A percentile compares a stretch with the other conserved stretches of the same genome.
Conservation (phyloP, 2,329 filamentous ascomycete genomes). For the Stagonosporopsis chrysanthemi region DNA sequence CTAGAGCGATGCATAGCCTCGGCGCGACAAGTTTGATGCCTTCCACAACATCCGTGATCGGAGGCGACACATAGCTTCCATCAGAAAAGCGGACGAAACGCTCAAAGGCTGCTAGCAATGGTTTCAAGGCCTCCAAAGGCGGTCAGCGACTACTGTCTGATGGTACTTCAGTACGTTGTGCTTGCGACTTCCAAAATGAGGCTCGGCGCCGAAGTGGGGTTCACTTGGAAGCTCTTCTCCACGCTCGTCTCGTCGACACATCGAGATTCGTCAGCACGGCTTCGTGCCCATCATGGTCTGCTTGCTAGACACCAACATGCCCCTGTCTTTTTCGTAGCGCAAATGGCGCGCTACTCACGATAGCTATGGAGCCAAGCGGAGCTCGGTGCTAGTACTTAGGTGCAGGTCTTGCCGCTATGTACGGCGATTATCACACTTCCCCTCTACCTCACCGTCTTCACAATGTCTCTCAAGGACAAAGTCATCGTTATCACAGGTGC, state of each 20-base stretch:
- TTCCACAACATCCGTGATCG: not conserved
- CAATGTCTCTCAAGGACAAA: constrained; percentile 38
- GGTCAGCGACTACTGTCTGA: not conserved
- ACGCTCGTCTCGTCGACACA: not conserved
- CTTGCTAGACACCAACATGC: not conserved
- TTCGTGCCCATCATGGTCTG: not conserved
- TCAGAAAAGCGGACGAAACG: constrained; percentile 1
- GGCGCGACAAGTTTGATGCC: no score
- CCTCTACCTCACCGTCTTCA: not conserved
- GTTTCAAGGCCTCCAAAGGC: constrained; percentile 1
- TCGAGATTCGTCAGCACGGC: not conserved
- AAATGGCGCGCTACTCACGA: constrained; percentile 1
- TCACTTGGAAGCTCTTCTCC: not conserved
- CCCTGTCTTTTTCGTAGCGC: not conserved
- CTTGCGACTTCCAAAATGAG: not conserved
- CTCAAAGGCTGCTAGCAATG: not conserved
- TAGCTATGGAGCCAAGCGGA: not conserved
- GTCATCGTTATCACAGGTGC: constrained; percentile 45
- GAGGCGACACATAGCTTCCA: not conserved
- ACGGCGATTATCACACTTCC: no score
- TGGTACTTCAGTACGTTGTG: not conserved
- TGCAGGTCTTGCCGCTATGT: not conserved
- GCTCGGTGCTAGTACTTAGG: constrained; percentile 3
- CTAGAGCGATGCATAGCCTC: not conserved
- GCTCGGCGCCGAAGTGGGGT: constrained; percentile 2